phyloP scores from a whole-genome alignment of 1,139 yeast genomes.

The Candida sp. region DNA sequence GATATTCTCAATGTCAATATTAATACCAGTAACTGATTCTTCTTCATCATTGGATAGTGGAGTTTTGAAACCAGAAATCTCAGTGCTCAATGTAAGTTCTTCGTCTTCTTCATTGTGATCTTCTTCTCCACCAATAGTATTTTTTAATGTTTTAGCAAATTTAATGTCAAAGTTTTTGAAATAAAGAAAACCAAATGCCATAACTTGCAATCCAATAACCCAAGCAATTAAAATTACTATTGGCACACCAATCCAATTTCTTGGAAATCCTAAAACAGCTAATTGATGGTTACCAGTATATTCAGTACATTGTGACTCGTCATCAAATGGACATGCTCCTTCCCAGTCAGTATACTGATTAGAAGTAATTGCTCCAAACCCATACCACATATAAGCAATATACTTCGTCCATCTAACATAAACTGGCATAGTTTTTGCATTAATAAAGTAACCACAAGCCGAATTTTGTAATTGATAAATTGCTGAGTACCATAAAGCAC shows the following conservation, averaged over 20 bases:
- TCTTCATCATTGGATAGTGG: no score
- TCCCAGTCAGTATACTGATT: slow-evolving; percentile 61
- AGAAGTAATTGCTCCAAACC: slow-evolving; percentile 64
- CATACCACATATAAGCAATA: slow-evolving; percentile 77
- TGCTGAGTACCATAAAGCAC: slow-evolving; percentile 59
- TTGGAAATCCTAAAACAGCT: slow-evolving; percentile 56
- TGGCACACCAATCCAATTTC: slow-evolving; percentile 67
- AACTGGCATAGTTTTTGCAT: slow-evolving; percentile 69
- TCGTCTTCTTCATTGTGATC: slow-evolving; percentile 14
- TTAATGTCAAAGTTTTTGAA: slow-evolving; percentile 51
- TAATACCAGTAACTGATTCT: no score
- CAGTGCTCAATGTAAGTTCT: background rate
- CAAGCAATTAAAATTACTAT: slow-evolving; percentile 59
- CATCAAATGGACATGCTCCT: slow-evolving; percentile 54
- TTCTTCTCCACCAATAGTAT: slow-evolving; percentile 30
- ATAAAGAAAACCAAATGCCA: slow-evolving; percentile 45
- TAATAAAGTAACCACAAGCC: slow-evolving; percentile 76
- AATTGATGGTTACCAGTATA: slow-evolving; percentile 56
- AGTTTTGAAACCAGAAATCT: no score
- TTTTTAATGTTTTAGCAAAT: slow-evolving; percentile 43
- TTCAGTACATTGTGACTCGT: slow-evolving; percentile 27
- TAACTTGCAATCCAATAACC: slow-evolving; percentile 50
- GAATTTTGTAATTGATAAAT: slow-evolving; percentile 66
- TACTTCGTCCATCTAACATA: slow-evolving; percentile 83
- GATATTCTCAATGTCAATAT: no score